Evolutionary conservation across 768 basidiomycete species (phyloP).

Genomic region (Lanmaoa pseudosensibilis): DNA sequence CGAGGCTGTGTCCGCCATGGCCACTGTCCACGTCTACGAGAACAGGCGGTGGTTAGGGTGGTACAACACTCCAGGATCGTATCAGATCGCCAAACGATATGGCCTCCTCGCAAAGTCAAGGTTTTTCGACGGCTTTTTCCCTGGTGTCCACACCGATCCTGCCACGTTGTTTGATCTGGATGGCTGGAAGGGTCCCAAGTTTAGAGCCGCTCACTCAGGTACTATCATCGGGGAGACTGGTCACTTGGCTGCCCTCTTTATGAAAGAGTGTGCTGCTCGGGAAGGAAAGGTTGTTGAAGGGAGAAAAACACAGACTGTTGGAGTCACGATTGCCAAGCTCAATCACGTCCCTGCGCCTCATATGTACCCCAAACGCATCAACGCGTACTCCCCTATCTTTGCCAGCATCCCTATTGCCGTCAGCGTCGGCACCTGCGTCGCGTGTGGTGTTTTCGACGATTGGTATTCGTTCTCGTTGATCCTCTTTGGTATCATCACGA

Average conservation of each 20-base stretch:
- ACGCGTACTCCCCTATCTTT: conserved; percentile 22
- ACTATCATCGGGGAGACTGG: conserved; percentile 31
- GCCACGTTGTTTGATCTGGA: conserved; percentile 33
- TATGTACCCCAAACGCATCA: conserved; percentile 22
- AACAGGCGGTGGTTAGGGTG: conserved; percentile 37
- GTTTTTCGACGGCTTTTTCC: conserved; percentile 37
- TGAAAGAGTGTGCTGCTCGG: conserved; percentile 21
- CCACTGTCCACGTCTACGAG: conserved; percentile 36
- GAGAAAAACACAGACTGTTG: conserved; percentile 24
- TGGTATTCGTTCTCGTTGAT: conserved; percentile 38
- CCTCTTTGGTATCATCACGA: conserved; percentile 34
- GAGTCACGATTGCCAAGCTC: conserved; percentile 32
- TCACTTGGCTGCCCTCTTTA: conserved; percentile 33
- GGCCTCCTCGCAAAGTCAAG: conserved; percentile 34
- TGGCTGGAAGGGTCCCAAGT: conserved; percentile 34
- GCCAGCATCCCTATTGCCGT: conserved; percentile 33
- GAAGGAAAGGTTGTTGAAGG: conserved; percentile 20
- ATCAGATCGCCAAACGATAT: conserved; percentile 35
- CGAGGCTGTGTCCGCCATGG: conserved; percentile 40
- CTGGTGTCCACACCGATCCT: conserved; percentile 35
- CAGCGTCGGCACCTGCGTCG: conserved; percentile 29
- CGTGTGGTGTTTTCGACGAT: conserved; percentile 31
- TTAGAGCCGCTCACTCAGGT: conserved; percentile 34
- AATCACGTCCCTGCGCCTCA: conserved; percentile 17
- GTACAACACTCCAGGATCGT: conserved; percentile 41